Conservation (phyloP, 2,329 filamentous ascomycete genomes). For the Pestalotiopsis sp. region DNA sequence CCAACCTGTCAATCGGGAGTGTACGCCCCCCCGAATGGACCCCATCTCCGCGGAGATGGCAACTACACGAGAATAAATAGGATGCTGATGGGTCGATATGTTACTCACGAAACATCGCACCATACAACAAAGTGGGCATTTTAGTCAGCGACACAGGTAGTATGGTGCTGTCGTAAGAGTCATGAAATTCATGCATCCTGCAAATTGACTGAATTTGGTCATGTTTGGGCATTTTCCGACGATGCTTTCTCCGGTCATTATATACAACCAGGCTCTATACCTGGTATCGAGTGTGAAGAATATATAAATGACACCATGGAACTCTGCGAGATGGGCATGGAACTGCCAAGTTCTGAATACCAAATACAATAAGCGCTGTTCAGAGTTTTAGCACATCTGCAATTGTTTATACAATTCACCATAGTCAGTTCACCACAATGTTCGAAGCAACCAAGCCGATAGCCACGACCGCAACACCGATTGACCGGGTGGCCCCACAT, state of each 20-base stretch:
- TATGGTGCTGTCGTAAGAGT: not conserved
- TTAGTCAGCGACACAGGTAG: not conserved
- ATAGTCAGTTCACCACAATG: not conserved
- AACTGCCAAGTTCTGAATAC: not conserved
- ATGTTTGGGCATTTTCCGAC: not conserved
- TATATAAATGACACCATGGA: not conserved
- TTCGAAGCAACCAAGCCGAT: not conserved
- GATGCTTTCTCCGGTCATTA: conserved; percentile 13
- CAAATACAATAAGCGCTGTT: not conserved
- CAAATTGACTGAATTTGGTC: not conserved
- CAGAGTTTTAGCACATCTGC: not conserved
- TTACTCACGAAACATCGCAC: not conserved
- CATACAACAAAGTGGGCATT: conserved; percentile 8
- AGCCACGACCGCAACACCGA: not conserved
- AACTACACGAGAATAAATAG: conserved; percentile 22
- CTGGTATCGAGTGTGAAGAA: not conserved
- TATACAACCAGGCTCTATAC: not conserved
- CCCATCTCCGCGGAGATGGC: conserved; percentile 23
- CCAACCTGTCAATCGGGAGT: not conserved
- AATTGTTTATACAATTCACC: not conserved
- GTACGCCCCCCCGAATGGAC: not conserved
- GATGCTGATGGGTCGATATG: conserved; percentile 18
- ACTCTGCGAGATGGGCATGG: not conserved
- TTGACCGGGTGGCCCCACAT: not conserved
- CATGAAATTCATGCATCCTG: not conserved